Evolutionary conservation across 768 basidiomycete species (phyloP).

Genomic region (Pleurotus salmoneostramineus): DNA sequence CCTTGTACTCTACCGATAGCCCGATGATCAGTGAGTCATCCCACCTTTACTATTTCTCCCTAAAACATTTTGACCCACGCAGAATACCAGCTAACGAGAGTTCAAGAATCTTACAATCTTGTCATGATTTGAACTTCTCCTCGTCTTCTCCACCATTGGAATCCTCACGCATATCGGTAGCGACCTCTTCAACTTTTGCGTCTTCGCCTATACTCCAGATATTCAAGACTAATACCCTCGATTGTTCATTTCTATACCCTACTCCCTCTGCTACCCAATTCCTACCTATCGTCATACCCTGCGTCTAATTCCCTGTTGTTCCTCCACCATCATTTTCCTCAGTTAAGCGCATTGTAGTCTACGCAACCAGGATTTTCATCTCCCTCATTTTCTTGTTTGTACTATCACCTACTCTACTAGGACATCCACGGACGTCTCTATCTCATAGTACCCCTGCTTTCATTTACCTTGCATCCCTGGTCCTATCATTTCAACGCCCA

Average conservation of each 20-base stretch:
- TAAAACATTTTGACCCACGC: constrained; percentile 3
- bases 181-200: background rate
- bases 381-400: background rate
- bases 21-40: constrained; percentile 39
- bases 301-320: background rate
- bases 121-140: background rate
- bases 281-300: background rate
- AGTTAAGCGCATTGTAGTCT: background rate
- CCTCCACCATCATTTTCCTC: background rate
- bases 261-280: background rate
- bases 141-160: background rate
- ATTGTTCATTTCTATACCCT: constrained; percentile 6
- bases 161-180: background rate
- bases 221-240: background rate
- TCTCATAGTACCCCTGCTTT: background rate
- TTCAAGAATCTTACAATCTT: constrained; percentile 35
- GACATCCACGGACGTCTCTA: background rate
- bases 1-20: constrained; percentile 40
- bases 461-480: background rate
- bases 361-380: constrained; percentile 3
- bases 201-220: background rate
- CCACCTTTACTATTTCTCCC: background rate
- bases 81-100: constrained; percentile 44
- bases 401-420: background rate
- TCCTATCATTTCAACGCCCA: background rate